Percentiles rank a stretch among this genome's conserved stretches.
Conservation (phyloP, 768 basidiomycete species). For the Cantharellus anzutake region DNA sequence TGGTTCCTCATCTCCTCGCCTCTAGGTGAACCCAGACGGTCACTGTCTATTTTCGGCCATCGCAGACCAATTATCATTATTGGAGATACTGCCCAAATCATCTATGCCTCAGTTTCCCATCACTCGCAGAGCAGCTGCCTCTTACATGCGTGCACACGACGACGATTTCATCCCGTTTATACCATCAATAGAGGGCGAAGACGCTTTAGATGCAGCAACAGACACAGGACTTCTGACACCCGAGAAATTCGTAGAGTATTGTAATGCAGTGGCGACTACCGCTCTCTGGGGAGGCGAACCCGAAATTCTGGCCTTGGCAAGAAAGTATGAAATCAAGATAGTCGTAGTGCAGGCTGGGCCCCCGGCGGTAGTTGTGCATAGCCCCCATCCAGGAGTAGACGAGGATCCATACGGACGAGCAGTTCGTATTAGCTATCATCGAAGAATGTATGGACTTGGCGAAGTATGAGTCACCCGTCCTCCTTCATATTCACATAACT, state of each 20-base stretch:
- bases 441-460: conserved; percentile 85
- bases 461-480: conserved; percentile 40
- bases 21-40: conserved; percentile 80
- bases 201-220: conserved; percentile 39
- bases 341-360: conserved; percentile 74
- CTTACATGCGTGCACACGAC: conserved; percentile 63
- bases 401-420: conserved; percentile 12
- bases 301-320: conserved; percentile 79
- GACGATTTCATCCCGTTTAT: conserved; percentile 91
- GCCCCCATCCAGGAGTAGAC: conserved; percentile 25
- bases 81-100: conserved; percentile 37
- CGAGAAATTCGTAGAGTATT: conserved; percentile 52
- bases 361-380: conserved; percentile 71
- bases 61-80: conserved; percentile 73
- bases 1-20: neutral
- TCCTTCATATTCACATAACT: neutral
- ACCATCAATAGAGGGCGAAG: conserved; percentile 51
- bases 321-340: conserved; percentile 66
- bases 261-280: conserved; percentile 55
- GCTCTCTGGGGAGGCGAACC: conserved; percentile 97
- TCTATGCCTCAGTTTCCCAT: conserved; percentile 37
- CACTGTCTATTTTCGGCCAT: conserved; percentile 92
- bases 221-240: conserved; percentile 48
- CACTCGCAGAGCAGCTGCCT: conserved; percentile 50
- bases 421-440: conserved; percentile 69